Conservation (phyloP, 148 eudicot genomes). For the Selenicereus undatus region DNA sequence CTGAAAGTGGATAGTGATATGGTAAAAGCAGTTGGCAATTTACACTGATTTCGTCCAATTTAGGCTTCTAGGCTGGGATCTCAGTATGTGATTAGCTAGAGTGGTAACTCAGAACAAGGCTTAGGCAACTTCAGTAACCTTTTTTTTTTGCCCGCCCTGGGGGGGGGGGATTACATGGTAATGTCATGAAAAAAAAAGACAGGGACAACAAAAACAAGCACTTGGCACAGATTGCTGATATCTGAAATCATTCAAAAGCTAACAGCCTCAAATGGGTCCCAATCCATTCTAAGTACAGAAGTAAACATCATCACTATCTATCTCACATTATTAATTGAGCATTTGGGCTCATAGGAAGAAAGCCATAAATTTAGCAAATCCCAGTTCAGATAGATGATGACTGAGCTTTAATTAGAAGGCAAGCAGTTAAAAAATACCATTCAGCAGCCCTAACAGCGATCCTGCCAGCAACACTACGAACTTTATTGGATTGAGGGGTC, state of each 20-base stretch:
- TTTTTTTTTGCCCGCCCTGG: no score
- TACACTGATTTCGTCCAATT: background rate
- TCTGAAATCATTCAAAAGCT: background rate
- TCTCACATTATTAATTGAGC: no score
- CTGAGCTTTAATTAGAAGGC: background rate
- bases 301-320: background rate
- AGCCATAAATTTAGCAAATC: background rate
- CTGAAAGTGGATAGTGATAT: background rate
- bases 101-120: background rate
- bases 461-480: constrained; percentile 71
- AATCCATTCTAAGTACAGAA: background rate
- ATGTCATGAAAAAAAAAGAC: background rate
- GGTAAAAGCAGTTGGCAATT: background rate
- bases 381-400: background rate
- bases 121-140: background rate
- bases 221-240: background rate
- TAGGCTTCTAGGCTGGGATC: background rate
- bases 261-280: background rate
- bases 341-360: background rate
- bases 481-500: constrained; percentile 62
- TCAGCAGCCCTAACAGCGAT: constrained; percentile 66
- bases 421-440: constrained; percentile 30
- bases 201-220: background rate
- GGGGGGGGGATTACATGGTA: background rate
- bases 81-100: background rate